Conservation (phyloP, 2,329 filamentous ascomycete species). For the Cercospora berteroae region DNA sequence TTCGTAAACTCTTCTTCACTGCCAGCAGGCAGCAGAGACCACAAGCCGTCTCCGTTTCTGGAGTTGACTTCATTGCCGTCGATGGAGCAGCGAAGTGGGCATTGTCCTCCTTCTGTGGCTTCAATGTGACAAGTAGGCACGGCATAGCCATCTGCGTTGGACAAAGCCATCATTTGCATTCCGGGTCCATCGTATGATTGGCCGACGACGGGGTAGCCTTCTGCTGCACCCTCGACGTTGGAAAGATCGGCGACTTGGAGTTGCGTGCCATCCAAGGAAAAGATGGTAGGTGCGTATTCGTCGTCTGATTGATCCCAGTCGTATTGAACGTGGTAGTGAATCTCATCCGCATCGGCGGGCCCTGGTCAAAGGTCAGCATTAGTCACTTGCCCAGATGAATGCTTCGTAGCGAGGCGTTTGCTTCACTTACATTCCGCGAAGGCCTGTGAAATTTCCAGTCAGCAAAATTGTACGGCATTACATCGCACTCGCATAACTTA, state of each 20-base stretch:
- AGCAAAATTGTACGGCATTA: neutral
- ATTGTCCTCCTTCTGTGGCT: neutral
- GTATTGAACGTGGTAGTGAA: neutral
- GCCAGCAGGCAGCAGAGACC: neutral
- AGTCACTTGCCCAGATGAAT: neutral
- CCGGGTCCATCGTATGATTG: neutral
- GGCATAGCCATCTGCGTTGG: neutral
- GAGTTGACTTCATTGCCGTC: neutral
- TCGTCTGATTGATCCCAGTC: conserved; percentile 1
- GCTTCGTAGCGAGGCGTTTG: neutral
- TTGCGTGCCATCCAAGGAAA: neutral
- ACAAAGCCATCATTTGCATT: neutral
- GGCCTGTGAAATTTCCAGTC: neutral
- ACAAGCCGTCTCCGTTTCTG: neutral
- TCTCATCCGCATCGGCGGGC: neutral
- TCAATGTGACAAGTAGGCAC: neutral
- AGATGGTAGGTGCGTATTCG: neutral
- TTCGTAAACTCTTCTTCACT: neutral
- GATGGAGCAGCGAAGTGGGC: neutral
- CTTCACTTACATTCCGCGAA: neutral
- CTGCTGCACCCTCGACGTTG: neutral
- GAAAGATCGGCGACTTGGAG: neutral
- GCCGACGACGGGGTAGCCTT: neutral
- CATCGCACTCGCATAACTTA: neutral
- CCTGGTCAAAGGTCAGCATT: neutral